Conservation (phyloP, 129 eudicot genomes). For the Arctium minus region DNA sequence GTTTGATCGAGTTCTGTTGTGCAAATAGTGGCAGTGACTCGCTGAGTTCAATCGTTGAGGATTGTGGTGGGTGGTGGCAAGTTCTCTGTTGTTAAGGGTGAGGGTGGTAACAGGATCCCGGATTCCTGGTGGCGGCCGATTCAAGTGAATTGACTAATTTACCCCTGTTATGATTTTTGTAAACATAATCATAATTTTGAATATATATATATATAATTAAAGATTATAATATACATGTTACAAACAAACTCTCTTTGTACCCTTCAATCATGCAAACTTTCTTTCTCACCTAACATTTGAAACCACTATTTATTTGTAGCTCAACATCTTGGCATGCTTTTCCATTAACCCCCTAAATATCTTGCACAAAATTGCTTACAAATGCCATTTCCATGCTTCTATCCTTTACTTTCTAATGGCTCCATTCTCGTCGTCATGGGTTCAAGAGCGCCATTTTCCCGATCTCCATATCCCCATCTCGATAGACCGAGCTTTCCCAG, state of each 20-base stretch:
- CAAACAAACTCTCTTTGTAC: constrained; percentile 21
- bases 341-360: constrained; percentile 12
- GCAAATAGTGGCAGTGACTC: not conserved
- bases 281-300: constrained; percentile 30
- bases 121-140: not conserved
- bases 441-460: constrained; percentile 75
- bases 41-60: not conserved
- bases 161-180: not conserved
- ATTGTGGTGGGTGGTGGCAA: not conserved
- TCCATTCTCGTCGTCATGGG: constrained; percentile 31
- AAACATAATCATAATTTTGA: not conserved
- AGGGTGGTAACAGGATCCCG: too few species aligned
- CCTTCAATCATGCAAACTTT: constrained; percentile 29
- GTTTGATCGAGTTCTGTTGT: too few species aligned
- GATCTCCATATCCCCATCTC: constrained; percentile 57
- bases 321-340: constrained; percentile 45
- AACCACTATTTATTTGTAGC: constrained; percentile 35
- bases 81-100: not conserved
- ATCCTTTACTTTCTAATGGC: constrained; percentile 49
- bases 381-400: constrained; percentile 32
- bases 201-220: not conserved
- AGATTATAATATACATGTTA: not conserved
- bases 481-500: constrained; percentile 34
- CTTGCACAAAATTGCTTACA: constrained; percentile 37
- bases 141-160: not conserved